Evolutionary conservation across 2,329 filamentous ascomycete genomes (phyloP), one percentile per base, ranked within the genome.

Genomic region (Beauveria australis): DNA sequence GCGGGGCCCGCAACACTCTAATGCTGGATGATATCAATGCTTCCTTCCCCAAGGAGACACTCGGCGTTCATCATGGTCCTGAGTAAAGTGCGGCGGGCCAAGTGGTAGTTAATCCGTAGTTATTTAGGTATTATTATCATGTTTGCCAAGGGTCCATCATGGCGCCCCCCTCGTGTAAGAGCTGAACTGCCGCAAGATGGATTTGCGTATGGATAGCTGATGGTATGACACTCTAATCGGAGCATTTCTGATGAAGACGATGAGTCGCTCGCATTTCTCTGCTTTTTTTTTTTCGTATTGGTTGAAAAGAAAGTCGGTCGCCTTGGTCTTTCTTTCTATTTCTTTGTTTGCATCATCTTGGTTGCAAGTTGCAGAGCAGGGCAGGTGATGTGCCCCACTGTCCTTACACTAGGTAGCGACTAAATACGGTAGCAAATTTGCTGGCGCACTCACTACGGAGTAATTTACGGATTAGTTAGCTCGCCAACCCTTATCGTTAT

Each of bases 41-140:
- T 37, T 46, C 49, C 14, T 52, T 53, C 57, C 57, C 57, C 41
- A 47, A 59, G 28, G 28, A 43, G 57, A 37, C 16, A 47, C 26
- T 59, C 57, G 41, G 49, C 24, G 47, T 47, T 47, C 57, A 59
- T 53, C 56, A 16, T 44, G 5, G 56, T 52, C 30, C 44, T 10
- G 46, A 49, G 54, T 58, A 58, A 58, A 49, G 28, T 24, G 37
- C 24, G 19, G 55, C 56, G 48, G 56, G 56, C 47, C 48, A 59
- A 19, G 37, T 44, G 4, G 4, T 24, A 24, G 24, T 24, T 24
- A n/a, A n/a, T n/a, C n/a, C n/a, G n/a, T n/a, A 3, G 3, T 2
- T 24, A 24, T 24, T 22, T 22, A 22, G 56, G 26, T 47, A 53
- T 59, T 59, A 59, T 19, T 53, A 52, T 49, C 12, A 59, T 59